phyloP scores from a whole-genome alignment of 768 basidiomycete species.

The Tulasnella sp. region DNA sequence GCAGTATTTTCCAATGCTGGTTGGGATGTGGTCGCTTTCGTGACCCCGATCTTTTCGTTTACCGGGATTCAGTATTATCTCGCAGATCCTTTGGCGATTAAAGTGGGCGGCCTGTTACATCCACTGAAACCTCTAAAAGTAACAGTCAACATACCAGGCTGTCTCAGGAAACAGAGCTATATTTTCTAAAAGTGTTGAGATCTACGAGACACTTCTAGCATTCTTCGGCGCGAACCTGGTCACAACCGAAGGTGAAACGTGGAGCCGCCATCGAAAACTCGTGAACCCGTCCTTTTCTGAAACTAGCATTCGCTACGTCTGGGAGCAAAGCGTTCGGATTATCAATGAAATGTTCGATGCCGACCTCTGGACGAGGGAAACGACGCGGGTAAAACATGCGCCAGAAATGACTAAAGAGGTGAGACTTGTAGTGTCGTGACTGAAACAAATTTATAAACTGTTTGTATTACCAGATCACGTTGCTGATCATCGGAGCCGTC shows the following conservation, averaged over 20 bases:
- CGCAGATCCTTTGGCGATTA: conserved; percentile 22
- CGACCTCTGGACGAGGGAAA: not conserved
- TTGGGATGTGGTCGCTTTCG: conserved; percentile 20
- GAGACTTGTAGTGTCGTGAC: not conserved
- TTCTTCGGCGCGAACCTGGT: conserved; percentile 25
- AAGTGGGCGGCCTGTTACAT: not conserved
- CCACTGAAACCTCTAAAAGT: not conserved
- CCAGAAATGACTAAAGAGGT: conserved; percentile 21
- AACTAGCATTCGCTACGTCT: conserved; percentile 13
- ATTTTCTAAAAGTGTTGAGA: conserved; percentile 14
- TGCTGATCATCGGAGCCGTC: conserved; percentile 12
- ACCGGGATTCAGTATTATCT: not conserved
- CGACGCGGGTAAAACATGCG: not conserved
- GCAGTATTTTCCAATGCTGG: not conserved
- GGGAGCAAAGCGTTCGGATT: conserved; percentile 5
- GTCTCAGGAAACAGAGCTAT: conserved; percentile 1
- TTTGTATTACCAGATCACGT: not conserved
- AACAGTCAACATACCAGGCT: not conserved
- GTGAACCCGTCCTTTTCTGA: not conserved
- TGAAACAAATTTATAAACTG: no score
- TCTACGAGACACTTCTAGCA: not conserved
- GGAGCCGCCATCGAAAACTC: conserved; percentile 18
- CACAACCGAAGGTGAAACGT: conserved; percentile 25
- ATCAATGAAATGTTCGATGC: conserved; percentile 28
- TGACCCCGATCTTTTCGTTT: not conserved